Percentiles rank a stretch among this genome's conserved stretches.
Conservation (phyloP, 2,329 filamentous ascomycete genomes). For the Fusarium sp. region DNA sequence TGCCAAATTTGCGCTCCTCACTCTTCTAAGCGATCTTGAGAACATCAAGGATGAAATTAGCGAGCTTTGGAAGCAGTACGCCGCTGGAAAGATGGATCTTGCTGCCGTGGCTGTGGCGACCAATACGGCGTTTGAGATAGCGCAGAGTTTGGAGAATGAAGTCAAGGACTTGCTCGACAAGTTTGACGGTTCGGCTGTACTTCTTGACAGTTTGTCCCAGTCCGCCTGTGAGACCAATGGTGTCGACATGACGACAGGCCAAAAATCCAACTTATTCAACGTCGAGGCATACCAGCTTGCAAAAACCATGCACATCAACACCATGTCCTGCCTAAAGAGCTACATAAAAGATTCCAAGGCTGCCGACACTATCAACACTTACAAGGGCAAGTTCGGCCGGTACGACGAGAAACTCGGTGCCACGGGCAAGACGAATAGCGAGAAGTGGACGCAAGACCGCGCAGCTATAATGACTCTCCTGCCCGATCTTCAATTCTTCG, state of each 20-base stretch:
- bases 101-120: conserved; percentile 35
- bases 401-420: conserved; percentile 25
- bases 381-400: conserved; percentile 37
- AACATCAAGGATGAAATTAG: conserved; percentile 10
- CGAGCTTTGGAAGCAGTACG: conserved; percentile 23
- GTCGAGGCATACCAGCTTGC: conserved; percentile 20
- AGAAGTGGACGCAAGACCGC: conserved; percentile 27
- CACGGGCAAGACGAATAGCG: background rate
- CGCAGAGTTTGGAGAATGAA: conserved; percentile 53
- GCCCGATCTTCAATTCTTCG: conserved; percentile 18
- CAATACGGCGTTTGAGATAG: conserved; percentile 37
- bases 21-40: conserved; percentile 20
- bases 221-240: background rate
- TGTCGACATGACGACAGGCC: background rate
- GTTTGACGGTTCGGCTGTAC: background rate
- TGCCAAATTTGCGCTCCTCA: conserved; percentile 18
- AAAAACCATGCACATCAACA: conserved; percentile 4
- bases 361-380: background rate
- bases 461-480: conserved; percentile 26
- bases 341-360: background rate
- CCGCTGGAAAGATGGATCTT: conserved; percentile 13
- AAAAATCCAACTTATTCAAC: conserved; percentile 1
- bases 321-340: background rate
- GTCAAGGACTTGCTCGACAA: conserved; percentile 52
- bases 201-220: background rate